Evolutionary conservation across 352 stramenopile species (phyloP).

Genomic region (Globisporangium acanthophoron): DNA sequence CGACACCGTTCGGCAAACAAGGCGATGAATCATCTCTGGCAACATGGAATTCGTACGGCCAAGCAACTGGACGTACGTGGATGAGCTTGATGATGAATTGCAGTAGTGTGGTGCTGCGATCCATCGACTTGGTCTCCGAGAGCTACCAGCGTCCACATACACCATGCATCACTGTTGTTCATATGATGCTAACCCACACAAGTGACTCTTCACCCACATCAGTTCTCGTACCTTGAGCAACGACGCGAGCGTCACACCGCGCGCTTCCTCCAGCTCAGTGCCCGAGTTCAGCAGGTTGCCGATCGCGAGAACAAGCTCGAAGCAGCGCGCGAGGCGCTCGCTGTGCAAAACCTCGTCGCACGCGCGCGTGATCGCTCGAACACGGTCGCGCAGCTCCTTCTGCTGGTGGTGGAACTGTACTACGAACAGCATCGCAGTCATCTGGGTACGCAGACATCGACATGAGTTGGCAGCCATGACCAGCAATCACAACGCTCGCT

Average conservation of each 20-base stretch:
- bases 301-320: conserved; percentile 70
- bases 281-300: conserved; percentile 74
- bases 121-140: conserved; percentile 78
- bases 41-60: not conserved
- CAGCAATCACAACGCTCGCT: not conserved
- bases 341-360: conserved; percentile 65
- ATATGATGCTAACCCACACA: too few relatives aligned
- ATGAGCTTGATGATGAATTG: conserved; percentile 80
- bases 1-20: not conserved
- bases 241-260: conserved; percentile 64
- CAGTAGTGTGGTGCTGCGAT: conserved; percentile 63
- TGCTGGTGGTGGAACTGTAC: conserved; percentile 59
- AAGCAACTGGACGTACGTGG: conserved; percentile 32
- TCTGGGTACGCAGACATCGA: conserved; percentile 24
- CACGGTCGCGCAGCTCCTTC: conserved; percentile 36
- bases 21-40: not conserved
- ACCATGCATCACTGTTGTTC: not conserved
- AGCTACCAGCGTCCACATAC: conserved; percentile 21
- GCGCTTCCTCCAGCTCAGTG: conserved; percentile 59
- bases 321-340: conserved; percentile 65
- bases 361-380: conserved; percentile 45
- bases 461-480: too few relatives aligned
- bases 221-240: conserved; percentile 53
- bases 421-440: conserved; percentile 62
- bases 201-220: not conserved